Evolutionary conservation across 192 early-diverging fungal genomes (phyloP).

Genomic region (Entomortierella beljakovae): DNA sequence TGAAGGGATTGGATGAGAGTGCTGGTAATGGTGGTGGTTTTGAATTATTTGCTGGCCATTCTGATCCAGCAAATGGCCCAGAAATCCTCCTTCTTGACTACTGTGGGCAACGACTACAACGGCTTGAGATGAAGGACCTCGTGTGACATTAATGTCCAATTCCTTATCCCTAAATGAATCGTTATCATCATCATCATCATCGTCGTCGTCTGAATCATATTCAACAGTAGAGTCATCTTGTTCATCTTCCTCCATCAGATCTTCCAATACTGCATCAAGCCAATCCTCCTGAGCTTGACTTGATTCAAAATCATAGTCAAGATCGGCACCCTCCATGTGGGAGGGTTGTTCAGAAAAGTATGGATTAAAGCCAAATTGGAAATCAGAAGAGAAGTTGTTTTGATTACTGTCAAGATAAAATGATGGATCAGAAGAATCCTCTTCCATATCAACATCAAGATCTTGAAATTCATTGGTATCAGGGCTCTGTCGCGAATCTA

Average conservation of each 20-base stretch:
- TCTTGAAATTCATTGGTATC: slow-evolving; percentile 6
- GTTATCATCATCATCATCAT: slow-evolving; percentile 21
- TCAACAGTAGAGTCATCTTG: slow-evolving; percentile 14
- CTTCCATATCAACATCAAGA: slow-evolving; percentile 30
- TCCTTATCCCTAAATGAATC: slow-evolving; percentile 7
- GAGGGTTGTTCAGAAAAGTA: slow-evolving; percentile 8
- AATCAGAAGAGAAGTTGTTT: neutral
- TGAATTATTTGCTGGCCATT: neutral
- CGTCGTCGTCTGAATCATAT: slow-evolving; percentile 26
- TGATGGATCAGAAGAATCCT: slow-evolving; percentile 1
- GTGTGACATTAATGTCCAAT: neutral
- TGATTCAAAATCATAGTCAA: slow-evolving; percentile 24
- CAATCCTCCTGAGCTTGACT: slow-evolving; percentile 43
- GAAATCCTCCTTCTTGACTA: neutral
- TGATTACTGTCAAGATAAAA: neutral
- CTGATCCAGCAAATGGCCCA: neutral
- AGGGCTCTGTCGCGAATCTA: neutral
- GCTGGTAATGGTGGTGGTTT: slow-evolving; percentile 8
- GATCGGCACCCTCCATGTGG: slow-evolving; percentile 8
- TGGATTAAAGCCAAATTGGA: neutral
- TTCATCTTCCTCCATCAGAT: slow-evolving; percentile 45
- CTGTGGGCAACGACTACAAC: neutral
- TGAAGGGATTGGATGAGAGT: neutral
- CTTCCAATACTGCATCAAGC: slow-evolving; percentile 44
- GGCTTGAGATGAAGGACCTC: neutral